Base-by-base conservation (phyloP, 140 eudicot genomes). In the Anethum foeniculum region DNA sequence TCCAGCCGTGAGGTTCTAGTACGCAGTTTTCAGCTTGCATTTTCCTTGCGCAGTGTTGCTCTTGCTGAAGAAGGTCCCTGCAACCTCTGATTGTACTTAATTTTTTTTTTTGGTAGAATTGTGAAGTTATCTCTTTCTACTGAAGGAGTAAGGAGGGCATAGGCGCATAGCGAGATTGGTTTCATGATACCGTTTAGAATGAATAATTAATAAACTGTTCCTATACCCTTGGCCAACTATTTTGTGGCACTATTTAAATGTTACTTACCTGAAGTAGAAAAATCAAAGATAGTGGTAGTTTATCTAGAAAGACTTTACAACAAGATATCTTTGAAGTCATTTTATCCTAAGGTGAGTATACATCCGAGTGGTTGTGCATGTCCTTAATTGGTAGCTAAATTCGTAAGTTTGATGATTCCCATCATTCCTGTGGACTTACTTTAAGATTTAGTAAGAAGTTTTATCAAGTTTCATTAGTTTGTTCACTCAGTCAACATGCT, bases 1-100 rank as follows among this genome's bases (percentile, higher is more conserved):
- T 96, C 98, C 9, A 85, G 91, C 9, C 90, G 81, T 13, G 99
- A 96, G 86, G 92, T 88, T 71, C 86, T 93, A 12, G 90, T 96
- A 65, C 88, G 91, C 77, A 88, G 97, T 90, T 96, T 93, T 84
- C 98, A 92, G 90, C 89, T 96, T 64, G 98, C 99, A 64, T 96
- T 96, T 91, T 91, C 99, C 8, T 82, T 96, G 79, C 86, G 92
- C 78, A 67, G 80, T 77, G 74, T 90, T 88, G 86, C 98, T 85
- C 89, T 93, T 80, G 81, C 89, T 58, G 90, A 91, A 86, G 96
- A 89, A 91, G 99, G 99, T 96, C 85, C 28, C 86, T 80, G 71
- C 80, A 83, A 76, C 76, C 16, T 83, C 58, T 73, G 38, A n/a
- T 34, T 60, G 82, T 25, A 11, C 44, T 43, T 65, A 39, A 39